A percentile compares a stretch with the other conserved stretches of the same genome.
Conservation (phyloP, 192 early-diverging fungal species). For the Coemansia sp. region DNA sequence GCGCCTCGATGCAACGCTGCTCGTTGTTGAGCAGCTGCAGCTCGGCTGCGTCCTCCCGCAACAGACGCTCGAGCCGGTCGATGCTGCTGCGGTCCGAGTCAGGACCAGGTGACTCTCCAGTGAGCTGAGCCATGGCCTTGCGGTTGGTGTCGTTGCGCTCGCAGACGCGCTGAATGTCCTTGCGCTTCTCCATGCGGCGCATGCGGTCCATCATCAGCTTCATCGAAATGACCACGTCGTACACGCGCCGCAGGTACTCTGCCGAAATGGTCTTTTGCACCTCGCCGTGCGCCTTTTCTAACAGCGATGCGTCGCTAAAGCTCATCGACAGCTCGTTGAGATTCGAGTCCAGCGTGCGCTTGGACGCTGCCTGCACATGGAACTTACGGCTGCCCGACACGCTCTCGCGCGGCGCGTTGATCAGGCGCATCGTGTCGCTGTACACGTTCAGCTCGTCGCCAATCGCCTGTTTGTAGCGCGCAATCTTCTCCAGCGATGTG, state of each 20-base stretch:
- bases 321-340: constrained; percentile 54
- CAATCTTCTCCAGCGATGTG: constrained; percentile 48
- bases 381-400: constrained; percentile 36
- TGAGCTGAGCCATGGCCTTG: constrained; percentile 29
- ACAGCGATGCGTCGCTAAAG: constrained; percentile 45
- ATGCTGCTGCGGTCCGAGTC: constrained; percentile 31
- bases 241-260: constrained; percentile 51
- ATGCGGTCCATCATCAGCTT: constrained; percentile 56
- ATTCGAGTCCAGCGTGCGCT: constrained; percentile 37
- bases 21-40: constrained; percentile 42
- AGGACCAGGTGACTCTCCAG: constrained; percentile 15
- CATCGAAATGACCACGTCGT: constrained; percentile 53
- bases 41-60: constrained; percentile 40
- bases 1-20: constrained; percentile 46
- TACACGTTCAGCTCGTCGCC: constrained; percentile 51
- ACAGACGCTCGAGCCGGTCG: constrained; percentile 43
- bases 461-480: constrained; percentile 53
- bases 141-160: constrained; percentile 41
- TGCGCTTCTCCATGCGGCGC: constrained; percentile 38
- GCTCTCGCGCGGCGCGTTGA: constrained; percentile 44
- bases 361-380: constrained; percentile 28
- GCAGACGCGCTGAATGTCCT: constrained; percentile 37
- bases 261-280: constrained; percentile 52
- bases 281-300: constrained; percentile 54
- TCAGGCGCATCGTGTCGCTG: constrained; percentile 39